These are phyloP conservation scores for Phytophthora fragariae DNA, from an alignment of 352 stramenopile species.

Conservation along the genomic window DNA sequence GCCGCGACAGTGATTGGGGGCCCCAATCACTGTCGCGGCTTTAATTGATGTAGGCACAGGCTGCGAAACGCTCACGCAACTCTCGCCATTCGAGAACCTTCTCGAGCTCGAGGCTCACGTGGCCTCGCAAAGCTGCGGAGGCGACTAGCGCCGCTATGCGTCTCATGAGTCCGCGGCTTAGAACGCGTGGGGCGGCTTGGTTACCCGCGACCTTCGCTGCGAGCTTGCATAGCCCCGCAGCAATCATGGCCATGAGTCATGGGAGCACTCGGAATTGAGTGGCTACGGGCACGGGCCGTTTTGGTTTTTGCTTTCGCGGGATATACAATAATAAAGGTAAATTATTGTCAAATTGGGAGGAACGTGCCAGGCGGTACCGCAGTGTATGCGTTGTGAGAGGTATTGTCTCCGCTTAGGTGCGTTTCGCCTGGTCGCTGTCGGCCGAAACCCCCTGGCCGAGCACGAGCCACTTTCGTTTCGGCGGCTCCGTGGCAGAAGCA, in stretches of 20 bases:
- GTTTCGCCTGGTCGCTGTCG: conserved; percentile 21
- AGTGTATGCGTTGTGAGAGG: not conserved
- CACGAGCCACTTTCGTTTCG: conserved; percentile 45
- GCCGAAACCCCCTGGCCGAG: conserved; percentile 13
- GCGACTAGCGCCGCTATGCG: not conserved
- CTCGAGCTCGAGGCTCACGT: conserved; percentile 17
- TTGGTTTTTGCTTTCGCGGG: not conserved
- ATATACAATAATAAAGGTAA: not conserved
- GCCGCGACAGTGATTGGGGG: conserved; percentile 7
- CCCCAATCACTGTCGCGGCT: too few species aligned
- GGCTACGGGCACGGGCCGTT: not conserved
- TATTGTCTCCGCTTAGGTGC: conserved; percentile 17
- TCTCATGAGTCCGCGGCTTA: not conserved
- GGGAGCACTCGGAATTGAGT: not conserved
- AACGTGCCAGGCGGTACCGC: not conserved
- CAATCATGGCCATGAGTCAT: not conserved
- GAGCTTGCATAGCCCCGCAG: too few species aligned
- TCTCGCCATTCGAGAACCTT: conserved; percentile 37
- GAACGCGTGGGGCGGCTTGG: not conserved
- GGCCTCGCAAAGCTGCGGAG: not conserved
- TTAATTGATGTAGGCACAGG: too few species aligned
- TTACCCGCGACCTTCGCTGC: not conserved
- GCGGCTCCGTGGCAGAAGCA: conserved; percentile 19
- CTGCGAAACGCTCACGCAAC: conserved; percentile 2
- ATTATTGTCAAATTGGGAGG: too few species aligned